Base-by-base conservation (phyloP, 164 flowering plant species). In the Cinnamomum chago region DNA sequence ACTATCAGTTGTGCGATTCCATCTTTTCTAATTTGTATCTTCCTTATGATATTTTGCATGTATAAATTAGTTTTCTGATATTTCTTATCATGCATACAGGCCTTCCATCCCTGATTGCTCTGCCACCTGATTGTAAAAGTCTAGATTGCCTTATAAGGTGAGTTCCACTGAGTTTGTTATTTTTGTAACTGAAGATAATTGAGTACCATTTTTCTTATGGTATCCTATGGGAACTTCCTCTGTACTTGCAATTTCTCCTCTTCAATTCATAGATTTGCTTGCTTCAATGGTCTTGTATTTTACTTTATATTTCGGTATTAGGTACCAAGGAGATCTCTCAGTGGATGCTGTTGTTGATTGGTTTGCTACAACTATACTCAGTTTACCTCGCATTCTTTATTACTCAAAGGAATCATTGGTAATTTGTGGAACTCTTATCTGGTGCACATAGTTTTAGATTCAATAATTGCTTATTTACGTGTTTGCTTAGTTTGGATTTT, bases 341-440 rank as follows among this genome's bases (percentile, higher is more conserved):
- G 89, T 85, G 72, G 95, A 96, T 88, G 87, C 92, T 60, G 83
- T 94, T 78, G 84, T 87, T 58, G 93, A 94, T 81, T 96, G 99
- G 99, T 84, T 94, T 85, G 86, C 93, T 47, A 87, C 94, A 71
- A 67, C 60, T 22, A 82, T 94, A 74, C 90, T 94, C 58, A 74
- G 84, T 70, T 85, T 96, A 75, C 99, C 99, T 80, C 92, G 93
- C 65, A 89, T 96, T 76, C 79, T 79, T 58, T 96, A 91, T 77
- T 87, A 94, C 78, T 75, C 97, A 7, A 94, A 91, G 82, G 99
- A 96, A 70, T 70, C 95, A 47, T 73, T 96, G 98, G 99, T 96
- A 92, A 88, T 76, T 73, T 70, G 14, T 69, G 5, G 65, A 50
- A 30, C 73, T 62, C 17, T 28, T 9, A 23, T 30, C 22, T 28